Base-by-base conservation (phyloP, 768 basidiomycete genomes). In the Panaeolus cyanescens region DNA sequence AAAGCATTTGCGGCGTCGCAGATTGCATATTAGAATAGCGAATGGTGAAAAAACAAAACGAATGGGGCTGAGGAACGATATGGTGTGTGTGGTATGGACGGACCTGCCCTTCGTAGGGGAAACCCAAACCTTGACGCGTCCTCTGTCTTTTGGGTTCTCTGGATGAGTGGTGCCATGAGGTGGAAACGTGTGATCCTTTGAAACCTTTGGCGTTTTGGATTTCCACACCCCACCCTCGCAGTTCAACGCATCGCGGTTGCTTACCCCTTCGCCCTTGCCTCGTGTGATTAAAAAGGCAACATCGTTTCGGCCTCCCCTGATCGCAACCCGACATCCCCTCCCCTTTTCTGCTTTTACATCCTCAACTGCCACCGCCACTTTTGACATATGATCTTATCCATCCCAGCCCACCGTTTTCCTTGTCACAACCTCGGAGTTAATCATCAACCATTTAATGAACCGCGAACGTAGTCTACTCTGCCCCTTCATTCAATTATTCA, bases 161-260 rank as follows among this genome's bases (percentile, higher is more conserved):
- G 59, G 56, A 54, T 61, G 64, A 59, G 59, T 57, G 53, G 56
- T 56, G 59, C 67, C 69, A 75, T 75, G 75, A 74, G 75, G 75
- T 70, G 61, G 58, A 71, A 71, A 75, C 74, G 74, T 77, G 74
- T 68, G 63, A 50, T 28, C 45, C 45, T 50, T 50, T 50, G 45
- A 50, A 50, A 45, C 54, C 62, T 45, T 54, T 58, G 54, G 63
- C 57, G 63, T 62, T 64, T 62, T 59, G 59, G 56, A 64, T 59
- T 58, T 50, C 45, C 45, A 50, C 45, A 50, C 45, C 25, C 45
- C 45, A 50, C 45, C 45, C 45, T 50, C 45, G 45, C 45, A 50
- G 45, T 50, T 25, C 59, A 50, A 61, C 50, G 59, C 61, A 37
- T 34, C 32, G 31, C 55, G 55, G 56, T 50, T 50, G 25, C 45